Base-by-base conservation (phyloP, 345 rosid genomes). In the Syzygium grande region DNA sequence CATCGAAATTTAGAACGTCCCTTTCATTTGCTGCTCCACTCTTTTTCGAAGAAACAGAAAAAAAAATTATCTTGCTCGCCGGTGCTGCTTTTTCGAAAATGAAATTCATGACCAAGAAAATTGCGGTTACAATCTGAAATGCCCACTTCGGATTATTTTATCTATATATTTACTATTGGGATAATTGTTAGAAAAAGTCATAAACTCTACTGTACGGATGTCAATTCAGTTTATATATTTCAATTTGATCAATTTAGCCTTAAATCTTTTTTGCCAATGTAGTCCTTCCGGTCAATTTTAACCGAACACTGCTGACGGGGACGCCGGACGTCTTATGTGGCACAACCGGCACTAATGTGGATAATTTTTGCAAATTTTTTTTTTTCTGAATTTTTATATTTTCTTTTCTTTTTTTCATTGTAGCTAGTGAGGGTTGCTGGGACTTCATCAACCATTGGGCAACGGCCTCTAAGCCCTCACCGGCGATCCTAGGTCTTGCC, bases 181-280 rank as follows among this genome's bases (percentile, higher is more conserved):
- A 58, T 58, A 58, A 25, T 58, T 0, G 3, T 13, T 5, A 0
- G 2, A 4, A 9, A 51, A 51, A 51, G 52, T 11, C 3, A 51
- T 11, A 11, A 58, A 25, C 0, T n/a, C n/a, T 58, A 0, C 0
- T 23, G 11, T 25, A 58, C 0, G 0, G 29, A 25, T 0, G 5
- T 25, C 3, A 58, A 58, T 58, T 58, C 0, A 2, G 0, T 25
- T 4, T 58, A 58, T 0, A 58, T 23, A 0, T 58, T 23, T 58
- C 0, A 58, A 58, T 25, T 0, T 58, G 1, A 1, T 4, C 29
- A 25, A 58, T 58, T 4, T 11, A 58, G 2, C 29, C 25, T 5
- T 25, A 12, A 23, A 19, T 1, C 3, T 22, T 11, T 11, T 25
- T 58, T 58, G 7, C 6, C 2, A 11, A 11, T 51, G 13, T 51